These are phyloP conservation scores for Cladosporium velox DNA, from an alignment of 2,329 filamentous ascomycete species.

Conservation along the genomic window DNA sequence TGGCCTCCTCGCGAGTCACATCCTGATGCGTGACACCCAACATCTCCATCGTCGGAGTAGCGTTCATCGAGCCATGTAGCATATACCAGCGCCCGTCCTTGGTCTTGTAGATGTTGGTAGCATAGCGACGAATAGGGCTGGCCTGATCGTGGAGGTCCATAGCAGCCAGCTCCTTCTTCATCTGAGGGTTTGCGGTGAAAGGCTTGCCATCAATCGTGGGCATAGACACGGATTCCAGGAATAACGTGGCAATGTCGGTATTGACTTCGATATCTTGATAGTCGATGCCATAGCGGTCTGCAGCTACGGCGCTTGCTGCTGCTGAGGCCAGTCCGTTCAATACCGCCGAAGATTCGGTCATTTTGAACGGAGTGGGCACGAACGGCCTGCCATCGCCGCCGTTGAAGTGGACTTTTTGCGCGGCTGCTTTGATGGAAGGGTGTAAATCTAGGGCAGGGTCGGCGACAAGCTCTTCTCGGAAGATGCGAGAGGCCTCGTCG, in stretches of 20 bases:
- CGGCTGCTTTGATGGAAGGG: constrained; percentile 1
- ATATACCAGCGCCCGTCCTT: constrained; percentile 52
- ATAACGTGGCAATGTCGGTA: constrained; percentile 20
- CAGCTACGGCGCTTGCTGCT: constrained; percentile 2
- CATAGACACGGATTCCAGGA: constrained; percentile 24
- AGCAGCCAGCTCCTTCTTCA: not conserved
- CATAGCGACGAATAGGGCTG: not conserved
- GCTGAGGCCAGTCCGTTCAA: constrained; percentile 31
- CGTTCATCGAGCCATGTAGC: constrained; percentile 51
- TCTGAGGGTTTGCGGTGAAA: not conserved
- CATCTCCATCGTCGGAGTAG: constrained; percentile 44
- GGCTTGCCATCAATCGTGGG: constrained; percentile 14
- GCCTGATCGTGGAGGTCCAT: constrained; percentile 3
- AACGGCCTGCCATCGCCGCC: constrained; percentile 39
- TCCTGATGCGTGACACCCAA: constrained; percentile 35
- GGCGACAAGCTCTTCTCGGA: not conserved
- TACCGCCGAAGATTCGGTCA: constrained; percentile 54
- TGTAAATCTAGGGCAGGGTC: not conserved
- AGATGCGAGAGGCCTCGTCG: constrained; percentile 5
- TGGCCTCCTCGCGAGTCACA: constrained; percentile 43
- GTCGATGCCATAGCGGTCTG: constrained; percentile 15
- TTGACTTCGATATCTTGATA: constrained; percentile 17
- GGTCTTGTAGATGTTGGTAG: constrained; percentile 51
- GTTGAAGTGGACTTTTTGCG: constrained; percentile 1
- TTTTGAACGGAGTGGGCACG: constrained; percentile 56